These are phyloP conservation scores for Corniculantispora saksenae DNA, from an alignment of 2,329 filamentous ascomycete genomes.

Conservation along the genomic window DNA sequence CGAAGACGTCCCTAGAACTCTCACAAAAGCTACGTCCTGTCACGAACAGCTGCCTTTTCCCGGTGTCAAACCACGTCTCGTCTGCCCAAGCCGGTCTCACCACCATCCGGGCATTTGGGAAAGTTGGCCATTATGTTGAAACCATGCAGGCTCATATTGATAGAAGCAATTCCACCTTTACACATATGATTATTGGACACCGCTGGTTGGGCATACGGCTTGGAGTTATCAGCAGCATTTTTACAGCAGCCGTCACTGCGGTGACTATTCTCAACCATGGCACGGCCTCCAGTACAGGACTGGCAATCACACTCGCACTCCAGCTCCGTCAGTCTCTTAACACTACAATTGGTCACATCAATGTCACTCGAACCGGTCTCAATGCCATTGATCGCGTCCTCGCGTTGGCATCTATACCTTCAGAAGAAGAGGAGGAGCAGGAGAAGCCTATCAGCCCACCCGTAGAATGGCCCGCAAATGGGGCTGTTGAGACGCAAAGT, in stretches of 20 bases:
- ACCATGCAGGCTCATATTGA: constrained; percentile 14
- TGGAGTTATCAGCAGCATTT: constrained; percentile 10
- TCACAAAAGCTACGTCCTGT: constrained; percentile 8
- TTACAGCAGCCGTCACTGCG: constrained; percentile 6
- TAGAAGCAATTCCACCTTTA: not conserved
- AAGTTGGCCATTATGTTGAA: not conserved
- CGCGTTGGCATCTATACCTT: constrained; percentile 5
- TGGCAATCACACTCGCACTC: constrained; percentile 16
- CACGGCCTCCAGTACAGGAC: constrained; percentile 6
- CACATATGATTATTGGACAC: constrained; percentile 9
- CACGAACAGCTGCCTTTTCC: constrained; percentile 5
- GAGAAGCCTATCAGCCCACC: not conserved
- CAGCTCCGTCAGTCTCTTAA: constrained; percentile 10
- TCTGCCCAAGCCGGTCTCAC: constrained; percentile 8
- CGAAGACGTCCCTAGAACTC: not conserved
- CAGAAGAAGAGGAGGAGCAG: constrained; percentile 2
- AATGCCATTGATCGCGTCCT: constrained; percentile 12
- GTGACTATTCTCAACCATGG: not conserved
- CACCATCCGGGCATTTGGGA: constrained; percentile 21
- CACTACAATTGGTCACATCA: constrained; percentile 7
- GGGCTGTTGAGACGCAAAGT: not conserved
- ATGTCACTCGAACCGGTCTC: constrained; percentile 9
- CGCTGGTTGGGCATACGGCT: constrained; percentile 14
- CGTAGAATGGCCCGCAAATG: not conserved
- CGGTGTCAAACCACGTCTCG: constrained; percentile 11